Evolutionary conservation across 768 basidiomycete genomes (phyloP).

Genomic region (Paxillus rubicundulus): DNA sequence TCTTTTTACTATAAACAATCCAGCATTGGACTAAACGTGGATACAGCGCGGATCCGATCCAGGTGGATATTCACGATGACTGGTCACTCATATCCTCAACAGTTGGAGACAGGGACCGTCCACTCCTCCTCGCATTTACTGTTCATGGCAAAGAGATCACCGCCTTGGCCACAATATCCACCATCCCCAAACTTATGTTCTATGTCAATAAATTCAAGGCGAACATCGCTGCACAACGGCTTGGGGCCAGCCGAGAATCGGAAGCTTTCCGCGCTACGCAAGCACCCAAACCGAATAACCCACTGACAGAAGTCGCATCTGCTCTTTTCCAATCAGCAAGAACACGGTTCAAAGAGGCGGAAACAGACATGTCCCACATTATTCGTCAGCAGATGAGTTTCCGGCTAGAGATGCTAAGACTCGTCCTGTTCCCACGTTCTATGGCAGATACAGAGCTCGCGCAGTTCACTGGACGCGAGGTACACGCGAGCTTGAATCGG

Average conservation of each 20-base stretch:
- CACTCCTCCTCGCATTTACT: constrained; percentile 70
- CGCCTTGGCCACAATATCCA: constrained; percentile 66
- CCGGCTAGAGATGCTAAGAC: constrained; percentile 56
- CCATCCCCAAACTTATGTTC: constrained; percentile 73
- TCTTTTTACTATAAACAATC: constrained; percentile 3
- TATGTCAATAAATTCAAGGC: constrained; percentile 73
- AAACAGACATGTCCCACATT: constrained; percentile 53
- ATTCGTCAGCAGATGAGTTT: constrained; percentile 77
- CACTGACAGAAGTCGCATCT: constrained; percentile 81
- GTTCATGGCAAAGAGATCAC: constrained; percentile 68
- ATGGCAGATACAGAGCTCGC: constrained; percentile 79
- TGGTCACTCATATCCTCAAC: constrained; percentile 58
- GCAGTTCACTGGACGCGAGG: constrained; percentile 64
- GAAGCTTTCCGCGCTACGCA: constrained; percentile 70
- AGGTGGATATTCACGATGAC: constrained; percentile 74
- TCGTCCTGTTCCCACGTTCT: constrained; percentile 76
- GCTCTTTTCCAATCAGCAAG: constrained; percentile 78
- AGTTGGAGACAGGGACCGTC: constrained; percentile 42
- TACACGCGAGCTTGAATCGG: constrained; percentile 70
- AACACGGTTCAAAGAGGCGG: constrained; percentile 66
- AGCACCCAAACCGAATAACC: constrained; percentile 73
- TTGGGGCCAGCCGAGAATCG: constrained; percentile 78
- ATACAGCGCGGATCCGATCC: constrained; percentile 71
- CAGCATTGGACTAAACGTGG: constrained; percentile 2
- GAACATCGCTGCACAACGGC: constrained; percentile 68